phyloP scores from a whole-genome alignment of 805 yeast genomes.

The Groenewaldozyma salmanticensis region DNA sequence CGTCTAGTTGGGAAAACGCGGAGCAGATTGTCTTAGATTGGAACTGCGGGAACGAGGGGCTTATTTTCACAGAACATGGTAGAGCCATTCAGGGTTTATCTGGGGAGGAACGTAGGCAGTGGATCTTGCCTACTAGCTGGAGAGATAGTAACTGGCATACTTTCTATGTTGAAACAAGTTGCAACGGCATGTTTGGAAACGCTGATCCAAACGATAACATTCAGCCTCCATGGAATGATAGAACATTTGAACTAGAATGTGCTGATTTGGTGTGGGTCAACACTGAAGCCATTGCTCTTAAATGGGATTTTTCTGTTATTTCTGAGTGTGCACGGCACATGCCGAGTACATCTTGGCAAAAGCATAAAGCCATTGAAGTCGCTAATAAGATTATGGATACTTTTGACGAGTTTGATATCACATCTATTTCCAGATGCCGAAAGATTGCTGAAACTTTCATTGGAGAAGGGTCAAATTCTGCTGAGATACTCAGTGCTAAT shows the following conservation, averaged over 20 bases:
- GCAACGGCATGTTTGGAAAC: slow-evolving; percentile 94
- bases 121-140: slow-evolving; percentile 51
- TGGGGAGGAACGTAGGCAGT: slow-evolving; percentile 72
- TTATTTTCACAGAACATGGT: slow-evolving; percentile 61
- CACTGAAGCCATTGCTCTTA: slow-evolving; percentile 64
- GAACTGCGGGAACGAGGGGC: slow-evolving; percentile 82
- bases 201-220: slow-evolving; percentile 39
- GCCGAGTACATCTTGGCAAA: slow-evolving; percentile 64
- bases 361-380: slow-evolving; percentile 68
- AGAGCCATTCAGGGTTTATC: slow-evolving; percentile 75
- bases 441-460: slow-evolving; percentile 49
- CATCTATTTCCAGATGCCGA: slow-evolving; percentile 52
- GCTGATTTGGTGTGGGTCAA: slow-evolving; percentile 85
- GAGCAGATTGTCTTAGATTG: slow-evolving; percentile 56
- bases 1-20: slow-evolving; percentile 35
- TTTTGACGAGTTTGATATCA: slow-evolving; percentile 54
- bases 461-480: slow-evolving; percentile 55
- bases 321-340: slow-evolving; percentile 86
- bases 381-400: slow-evolving; percentile 73
- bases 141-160: slow-evolving; percentile 41
- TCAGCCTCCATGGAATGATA: slow-evolving; percentile 59
- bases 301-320: slow-evolving; percentile 74
- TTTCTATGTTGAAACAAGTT: slow-evolving; percentile 80
- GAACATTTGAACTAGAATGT: slow-evolving; percentile 51
- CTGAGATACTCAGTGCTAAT: slow-evolving; percentile 44